phyloP scores from a whole-genome alignment of 202 grass and related monocot genomes.

The Cymbopogon flexuosus region DNA sequence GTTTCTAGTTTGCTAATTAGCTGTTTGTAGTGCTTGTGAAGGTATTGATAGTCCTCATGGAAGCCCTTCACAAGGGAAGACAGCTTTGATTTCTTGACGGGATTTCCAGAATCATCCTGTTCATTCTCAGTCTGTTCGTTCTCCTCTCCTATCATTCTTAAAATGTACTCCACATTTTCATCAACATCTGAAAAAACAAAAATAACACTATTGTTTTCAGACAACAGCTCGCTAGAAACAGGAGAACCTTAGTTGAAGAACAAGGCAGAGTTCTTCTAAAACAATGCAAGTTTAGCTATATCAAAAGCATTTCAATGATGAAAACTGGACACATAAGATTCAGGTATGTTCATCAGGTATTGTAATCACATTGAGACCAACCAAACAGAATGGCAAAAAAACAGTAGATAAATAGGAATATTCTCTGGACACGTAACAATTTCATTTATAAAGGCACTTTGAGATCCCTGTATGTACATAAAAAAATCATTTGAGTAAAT shows the following conservation, averaged over 20 bases:
- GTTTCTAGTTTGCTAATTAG: slow-evolving; percentile 70
- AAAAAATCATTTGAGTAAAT: slow-evolving; percentile 30
- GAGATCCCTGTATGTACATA: neutral
- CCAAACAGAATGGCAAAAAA: slow-evolving; percentile 4
- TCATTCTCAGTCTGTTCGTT: slow-evolving; percentile 33
- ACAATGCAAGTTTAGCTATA: slow-evolving; percentile 8
- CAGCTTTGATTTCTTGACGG: slow-evolving; percentile 57
- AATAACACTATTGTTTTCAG: slow-evolving; percentile 8
- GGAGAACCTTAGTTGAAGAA: neutral
- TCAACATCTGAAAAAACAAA: slow-evolving; percentile 60
- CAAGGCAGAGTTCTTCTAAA: neutral
- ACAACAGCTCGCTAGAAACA: slow-evolving; percentile 16
- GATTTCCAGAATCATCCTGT: slow-evolving; percentile 41
- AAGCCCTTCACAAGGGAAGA: slow-evolving; percentile 80
- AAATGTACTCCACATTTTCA: slow-evolving; percentile 71
- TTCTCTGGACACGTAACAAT: slow-evolving; percentile 3
- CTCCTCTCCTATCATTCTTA: slow-evolving; percentile 56
- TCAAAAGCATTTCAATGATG: neutral
- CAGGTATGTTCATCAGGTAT: neutral
- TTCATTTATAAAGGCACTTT: slow-evolving; percentile 11
- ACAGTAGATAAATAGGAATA: neutral
- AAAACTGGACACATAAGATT: neutral
- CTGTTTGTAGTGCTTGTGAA: slow-evolving; percentile 66
- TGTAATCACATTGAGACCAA: neutral
- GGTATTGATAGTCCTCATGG: slow-evolving; percentile 63